These are phyloP conservation scores for Amorphotheca resinae DNA, from an alignment of 495 filamentous ascomycete species.

Conservation along the genomic window DNA sequence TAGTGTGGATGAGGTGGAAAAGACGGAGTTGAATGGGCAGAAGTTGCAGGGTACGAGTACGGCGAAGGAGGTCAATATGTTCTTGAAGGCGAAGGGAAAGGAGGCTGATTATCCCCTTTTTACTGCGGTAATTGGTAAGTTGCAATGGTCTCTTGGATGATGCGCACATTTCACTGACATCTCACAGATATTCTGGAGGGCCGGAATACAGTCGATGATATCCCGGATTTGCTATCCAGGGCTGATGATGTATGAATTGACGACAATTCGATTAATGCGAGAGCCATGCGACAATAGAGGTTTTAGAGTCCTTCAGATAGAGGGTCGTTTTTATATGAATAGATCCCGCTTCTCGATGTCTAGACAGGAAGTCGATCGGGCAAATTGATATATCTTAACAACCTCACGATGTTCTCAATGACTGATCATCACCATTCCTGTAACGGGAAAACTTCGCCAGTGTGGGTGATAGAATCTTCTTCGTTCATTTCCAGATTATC, in stretches of 20 bases:
- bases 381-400: no score
- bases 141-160: not conserved
- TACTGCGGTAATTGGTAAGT: constrained; percentile 64
- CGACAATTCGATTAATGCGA: not conserved
- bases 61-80: constrained; percentile 77
- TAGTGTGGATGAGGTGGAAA: constrained; percentile 77
- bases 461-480: no score
- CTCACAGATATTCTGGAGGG: constrained; percentile 42
- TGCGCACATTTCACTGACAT: not conserved
- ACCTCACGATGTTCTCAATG: no score
- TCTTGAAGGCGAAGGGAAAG: constrained; percentile 62
- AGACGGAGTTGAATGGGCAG: constrained; percentile 86
- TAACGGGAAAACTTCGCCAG: no score
- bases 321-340: no score
- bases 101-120: constrained; percentile 86
- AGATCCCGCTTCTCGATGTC: no score
- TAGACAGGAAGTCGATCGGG: no score
- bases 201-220: constrained; percentile 45
- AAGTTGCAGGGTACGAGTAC: constrained; percentile 92
- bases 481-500: no score
- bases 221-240: constrained; percentile 44
- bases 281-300: no score
- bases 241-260: constrained; percentile 15
- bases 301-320: no score
- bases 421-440: no score